phyloP scores from a whole-genome alignment of 441 rosid genomes.

The Hura crepitans region DNA sequence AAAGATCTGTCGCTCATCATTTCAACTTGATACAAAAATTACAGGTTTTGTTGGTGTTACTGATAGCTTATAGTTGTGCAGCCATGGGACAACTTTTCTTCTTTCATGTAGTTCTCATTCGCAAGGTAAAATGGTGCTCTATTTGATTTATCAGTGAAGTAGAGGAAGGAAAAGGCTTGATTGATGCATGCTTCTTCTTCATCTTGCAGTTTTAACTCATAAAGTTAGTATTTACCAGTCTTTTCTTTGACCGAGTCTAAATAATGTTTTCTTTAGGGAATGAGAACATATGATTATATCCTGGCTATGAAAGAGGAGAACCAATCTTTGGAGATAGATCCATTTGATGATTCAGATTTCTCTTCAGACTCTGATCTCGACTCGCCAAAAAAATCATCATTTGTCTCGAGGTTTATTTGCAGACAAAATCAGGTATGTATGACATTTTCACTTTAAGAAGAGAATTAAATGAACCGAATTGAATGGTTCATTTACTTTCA shows the following conservation, averaged over 20 bases:
- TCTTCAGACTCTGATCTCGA: slow-evolving; percentile 79
- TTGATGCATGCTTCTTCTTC: too few species aligned
- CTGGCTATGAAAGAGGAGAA: slow-evolving; percentile 91
- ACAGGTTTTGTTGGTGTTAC: slow-evolving; percentile 67
- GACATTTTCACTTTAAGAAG: slow-evolving; percentile 10
- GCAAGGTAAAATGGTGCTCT: slow-evolving; percentile 54
- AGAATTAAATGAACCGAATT: neutral
- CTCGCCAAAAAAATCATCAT: slow-evolving; percentile 63
- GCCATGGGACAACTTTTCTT: slow-evolving; percentile 97
- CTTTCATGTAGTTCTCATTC: slow-evolving; percentile 86
- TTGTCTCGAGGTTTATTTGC: slow-evolving; percentile 64
- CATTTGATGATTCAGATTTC: slow-evolving; percentile 70
- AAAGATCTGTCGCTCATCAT: slow-evolving; percentile 15
- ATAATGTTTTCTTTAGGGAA: slow-evolving; percentile 50
- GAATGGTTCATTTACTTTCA: slow-evolving; percentile 26
- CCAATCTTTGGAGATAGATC: slow-evolving; percentile 52
- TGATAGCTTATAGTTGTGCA: slow-evolving; percentile 82
- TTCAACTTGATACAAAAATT: slow-evolving; percentile 25
- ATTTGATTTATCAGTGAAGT: slow-evolving; percentile 13
- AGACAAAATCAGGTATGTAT: slow-evolving; percentile 50
- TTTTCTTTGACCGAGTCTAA: neutral
- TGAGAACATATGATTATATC: slow-evolving; percentile 94
- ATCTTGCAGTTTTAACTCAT: neutral
- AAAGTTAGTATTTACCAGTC: neutral
- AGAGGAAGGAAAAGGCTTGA: neutral